These are phyloP conservation scores for Stephanodiscus triporus DNA, from an alignment of 108 stramenopile species.

Conservation along the genomic window DNA sequence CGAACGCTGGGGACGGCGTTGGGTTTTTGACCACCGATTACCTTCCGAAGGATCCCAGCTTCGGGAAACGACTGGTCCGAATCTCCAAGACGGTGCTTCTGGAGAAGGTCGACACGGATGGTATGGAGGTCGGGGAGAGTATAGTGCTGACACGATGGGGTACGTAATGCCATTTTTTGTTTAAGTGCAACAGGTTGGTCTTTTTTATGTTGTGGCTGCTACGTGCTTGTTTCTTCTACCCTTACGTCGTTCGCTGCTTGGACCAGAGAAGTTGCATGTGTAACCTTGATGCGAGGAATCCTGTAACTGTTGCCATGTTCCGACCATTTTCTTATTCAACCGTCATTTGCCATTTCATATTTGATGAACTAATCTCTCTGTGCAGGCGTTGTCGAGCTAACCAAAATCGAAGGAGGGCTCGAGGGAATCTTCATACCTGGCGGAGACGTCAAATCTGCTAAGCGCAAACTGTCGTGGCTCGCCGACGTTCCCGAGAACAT, in stretches of 20 bases:
- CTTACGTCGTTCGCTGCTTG: background rate
- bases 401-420: conserved; percentile 80
- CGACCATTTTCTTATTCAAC: background rate
- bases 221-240: background rate
- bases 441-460: conserved; percentile 93
- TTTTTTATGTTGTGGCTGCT: background rate
- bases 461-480: conserved; percentile 95
- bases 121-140: conserved; percentile 85
- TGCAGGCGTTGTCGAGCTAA: conserved; percentile 81
- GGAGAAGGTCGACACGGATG: conserved; percentile 91
- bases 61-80: conserved; percentile 86
- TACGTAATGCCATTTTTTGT: conserved; percentile 33
- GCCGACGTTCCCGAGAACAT: conserved; percentile 60
- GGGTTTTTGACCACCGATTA: conserved; percentile 65
- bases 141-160: conserved; percentile 97
- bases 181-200: background rate
- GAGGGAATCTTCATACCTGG: conserved; percentile 80
- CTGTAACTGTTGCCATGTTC: background rate
- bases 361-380: background rate
- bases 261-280: background rate
- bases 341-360: background rate
- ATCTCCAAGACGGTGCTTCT: conserved; percentile 72
- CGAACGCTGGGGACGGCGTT: conserved; percentile 67
- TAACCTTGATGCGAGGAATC: background rate
- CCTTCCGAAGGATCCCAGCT: conserved; percentile 92